phyloP scores from a whole-genome alignment of 2,329 filamentous ascomycete genomes.

The Aspergillus sp. region DNA sequence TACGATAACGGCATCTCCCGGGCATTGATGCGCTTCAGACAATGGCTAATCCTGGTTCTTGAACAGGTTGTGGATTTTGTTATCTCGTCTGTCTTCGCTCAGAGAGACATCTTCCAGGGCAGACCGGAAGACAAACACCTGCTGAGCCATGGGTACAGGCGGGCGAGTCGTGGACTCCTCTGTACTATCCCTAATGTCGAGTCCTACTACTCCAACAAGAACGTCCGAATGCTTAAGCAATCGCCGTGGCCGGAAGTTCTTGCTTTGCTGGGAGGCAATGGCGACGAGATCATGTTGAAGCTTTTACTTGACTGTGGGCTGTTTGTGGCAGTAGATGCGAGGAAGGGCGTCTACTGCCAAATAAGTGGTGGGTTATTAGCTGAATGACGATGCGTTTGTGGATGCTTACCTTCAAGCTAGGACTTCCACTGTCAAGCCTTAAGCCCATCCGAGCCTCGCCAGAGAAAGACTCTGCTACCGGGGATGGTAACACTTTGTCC shows the following conservation, averaged over 20 bases:
- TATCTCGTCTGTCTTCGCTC: conserved; percentile 74
- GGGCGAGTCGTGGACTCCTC: conserved; percentile 35
- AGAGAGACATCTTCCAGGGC: conserved; percentile 45
- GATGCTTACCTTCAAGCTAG: conserved; percentile 16
- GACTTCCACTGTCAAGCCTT: conserved; percentile 31
- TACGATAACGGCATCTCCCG: conserved; percentile 35
- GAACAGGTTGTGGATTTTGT: conserved; percentile 71
- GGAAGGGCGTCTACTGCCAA: conserved; percentile 70
- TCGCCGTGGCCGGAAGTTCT: conserved; percentile 75
- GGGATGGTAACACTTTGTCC: background rate
- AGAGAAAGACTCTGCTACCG: background rate
- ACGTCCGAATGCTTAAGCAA: conserved; percentile 67
- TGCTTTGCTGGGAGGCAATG: conserved; percentile 69
- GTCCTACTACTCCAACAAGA: conserved; percentile 65
- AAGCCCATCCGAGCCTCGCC: conserved; percentile 22
- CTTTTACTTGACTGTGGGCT: conserved; percentile 76
- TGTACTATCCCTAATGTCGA: conserved; percentile 65
- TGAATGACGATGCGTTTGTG: background rate
- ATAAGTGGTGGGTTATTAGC: conserved; percentile 62
- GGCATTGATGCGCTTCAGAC: background rate
- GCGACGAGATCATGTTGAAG: conserved; percentile 74
- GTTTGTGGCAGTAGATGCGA: conserved; percentile 63
- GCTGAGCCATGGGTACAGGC: conserved; percentile 79
- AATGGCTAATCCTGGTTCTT: background rate
- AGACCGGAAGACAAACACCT: conserved; percentile 64